These are phyloP conservation scores for Dryadomyces quercus-mongolicae DNA, from an alignment of 2,329 filamentous ascomycete genomes.

Conservation along the genomic window DNA sequence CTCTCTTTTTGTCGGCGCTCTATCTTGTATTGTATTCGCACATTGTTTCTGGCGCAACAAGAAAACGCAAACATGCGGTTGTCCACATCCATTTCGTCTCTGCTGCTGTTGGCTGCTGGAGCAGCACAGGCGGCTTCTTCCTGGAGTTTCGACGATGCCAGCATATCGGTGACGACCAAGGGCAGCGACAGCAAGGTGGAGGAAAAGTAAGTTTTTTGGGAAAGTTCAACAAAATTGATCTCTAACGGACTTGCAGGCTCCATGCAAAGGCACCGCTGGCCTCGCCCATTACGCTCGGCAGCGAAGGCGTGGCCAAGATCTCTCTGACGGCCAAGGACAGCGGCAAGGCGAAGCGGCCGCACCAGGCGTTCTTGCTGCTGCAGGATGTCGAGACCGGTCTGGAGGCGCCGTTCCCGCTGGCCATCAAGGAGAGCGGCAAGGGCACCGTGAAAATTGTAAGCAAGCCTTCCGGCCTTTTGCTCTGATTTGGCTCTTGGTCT, in stretches of 20 bases:
- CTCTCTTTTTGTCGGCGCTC: neutral
- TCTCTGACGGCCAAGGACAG: slow-evolving; percentile 70
- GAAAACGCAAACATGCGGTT: slow-evolving; percentile 24
- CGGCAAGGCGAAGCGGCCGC: slow-evolving; percentile 68
- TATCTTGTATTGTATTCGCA: too few relatives aligned
- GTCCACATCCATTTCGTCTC: slow-evolving; percentile 25
- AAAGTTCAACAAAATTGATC: too few relatives aligned
- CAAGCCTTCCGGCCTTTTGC: too few relatives aligned
- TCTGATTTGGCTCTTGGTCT: too few relatives aligned
- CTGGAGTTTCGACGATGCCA: slow-evolving; percentile 66
- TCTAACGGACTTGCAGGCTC: slow-evolving; percentile 33
- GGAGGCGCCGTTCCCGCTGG: slow-evolving; percentile 77
- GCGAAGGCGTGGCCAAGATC: slow-evolving; percentile 67
- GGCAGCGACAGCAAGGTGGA: slow-evolving; percentile 41
- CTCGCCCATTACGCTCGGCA: slow-evolving; percentile 51
- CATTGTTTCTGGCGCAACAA: neutral
- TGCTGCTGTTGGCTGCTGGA: slow-evolving; percentile 35
- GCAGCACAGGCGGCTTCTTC: slow-evolving; percentile 41
- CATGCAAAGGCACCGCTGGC: slow-evolving; percentile 45
- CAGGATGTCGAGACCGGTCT: slow-evolving; percentile 63
- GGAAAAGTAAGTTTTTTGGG: slow-evolving; percentile 47
- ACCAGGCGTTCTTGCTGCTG: slow-evolving; percentile 85
- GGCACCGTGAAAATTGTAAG: slow-evolving; percentile 73
- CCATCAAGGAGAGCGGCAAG: slow-evolving; percentile 78
- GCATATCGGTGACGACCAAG: slow-evolving; percentile 53